Evolutionary conservation across 768 basidiomycete genomes (phyloP).

Genomic region (Guyanaporus albipodus): DNA sequence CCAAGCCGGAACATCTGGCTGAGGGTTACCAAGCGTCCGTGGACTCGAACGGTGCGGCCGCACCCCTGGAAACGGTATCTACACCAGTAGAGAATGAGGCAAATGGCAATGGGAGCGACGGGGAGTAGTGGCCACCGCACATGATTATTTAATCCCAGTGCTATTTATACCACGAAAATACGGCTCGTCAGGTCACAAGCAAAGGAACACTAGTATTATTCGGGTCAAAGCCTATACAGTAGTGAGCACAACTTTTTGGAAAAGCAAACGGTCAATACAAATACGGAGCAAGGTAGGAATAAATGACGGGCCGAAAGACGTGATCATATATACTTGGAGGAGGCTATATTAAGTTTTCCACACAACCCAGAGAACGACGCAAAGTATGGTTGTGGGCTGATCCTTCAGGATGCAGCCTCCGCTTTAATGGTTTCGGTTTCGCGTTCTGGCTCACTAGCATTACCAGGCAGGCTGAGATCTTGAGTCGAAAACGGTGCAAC

Average conservation of each 20-base stretch:
- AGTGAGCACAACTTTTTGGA: constrained; percentile 33
- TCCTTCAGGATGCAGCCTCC: constrained; percentile 43
- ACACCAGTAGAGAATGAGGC: constrained; percentile 41
- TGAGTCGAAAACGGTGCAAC: constrained; percentile 63
- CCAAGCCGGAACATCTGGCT: constrained; percentile 36
- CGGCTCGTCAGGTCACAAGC: constrained; percentile 8
- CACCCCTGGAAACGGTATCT: constrained; percentile 42
- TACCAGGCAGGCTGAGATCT: constrained; percentile 58
- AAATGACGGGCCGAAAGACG: constrained; percentile 31
- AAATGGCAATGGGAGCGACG: constrained; percentile 36
- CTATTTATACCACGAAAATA: constrained; percentile 19
- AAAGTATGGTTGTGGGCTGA: constrained; percentile 17
- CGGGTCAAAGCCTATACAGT: constrained; percentile 32
- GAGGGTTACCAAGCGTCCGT: constrained; percentile 28
- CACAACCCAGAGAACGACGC: constrained; percentile 25
- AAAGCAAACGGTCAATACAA: constrained; percentile 34
- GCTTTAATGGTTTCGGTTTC: constrained; percentile 65
- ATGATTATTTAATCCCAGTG: constrained; percentile 17
- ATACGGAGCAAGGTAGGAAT: constrained; percentile 38
- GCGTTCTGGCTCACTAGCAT: constrained; percentile 56
- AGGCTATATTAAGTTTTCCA: constrained; percentile 30
- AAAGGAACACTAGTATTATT: constrained; percentile 29
- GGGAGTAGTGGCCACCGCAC: constrained; percentile 24
- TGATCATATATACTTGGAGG: constrained; percentile 33
- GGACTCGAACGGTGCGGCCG: constrained; percentile 38